Evolutionary conservation across 2,329 filamentous ascomycete genomes (phyloP).

Genomic region (Trichoderma atroviride): DNA sequence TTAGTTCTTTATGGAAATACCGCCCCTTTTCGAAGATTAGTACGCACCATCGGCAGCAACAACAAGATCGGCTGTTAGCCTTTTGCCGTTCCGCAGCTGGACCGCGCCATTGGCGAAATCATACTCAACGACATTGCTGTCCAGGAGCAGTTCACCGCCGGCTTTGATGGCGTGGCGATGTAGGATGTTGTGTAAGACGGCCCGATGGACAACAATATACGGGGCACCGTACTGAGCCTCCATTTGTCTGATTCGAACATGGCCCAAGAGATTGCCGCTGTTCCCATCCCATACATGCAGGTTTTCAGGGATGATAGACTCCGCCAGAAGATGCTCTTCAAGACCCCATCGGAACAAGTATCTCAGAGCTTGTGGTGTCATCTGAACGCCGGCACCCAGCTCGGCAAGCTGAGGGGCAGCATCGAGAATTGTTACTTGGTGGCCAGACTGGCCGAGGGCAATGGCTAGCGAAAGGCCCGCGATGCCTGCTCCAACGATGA

Average conservation of each 20-base stretch:
- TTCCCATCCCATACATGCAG: slow-evolving; percentile 34
- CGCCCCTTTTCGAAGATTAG: neutral
- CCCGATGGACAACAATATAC: slow-evolving; percentile 43
- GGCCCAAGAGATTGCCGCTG: slow-evolving; percentile 33
- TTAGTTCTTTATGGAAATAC: neutral
- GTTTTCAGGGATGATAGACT: slow-evolving; percentile 30
- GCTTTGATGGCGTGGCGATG: slow-evolving; percentile 34
- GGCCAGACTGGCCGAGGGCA: slow-evolving; percentile 46
- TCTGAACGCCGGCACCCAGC: slow-evolving; percentile 38
- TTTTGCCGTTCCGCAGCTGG: slow-evolving; percentile 31
- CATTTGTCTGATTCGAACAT: slow-evolving; percentile 30
- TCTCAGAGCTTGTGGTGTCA: slow-evolving; percentile 39
- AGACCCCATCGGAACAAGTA: slow-evolving; percentile 39
- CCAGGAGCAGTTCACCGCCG: slow-evolving; percentile 33
- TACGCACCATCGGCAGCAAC: slow-evolving; percentile 42
- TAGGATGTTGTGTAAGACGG: slow-evolving; percentile 40
- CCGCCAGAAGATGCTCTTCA: slow-evolving; percentile 27
- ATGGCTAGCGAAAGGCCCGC: slow-evolving; percentile 41
- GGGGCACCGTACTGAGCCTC: slow-evolving; percentile 35
- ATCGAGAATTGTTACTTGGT: slow-evolving; percentile 55
- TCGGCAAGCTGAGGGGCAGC: slow-evolving; percentile 48
- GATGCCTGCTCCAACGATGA: slow-evolving; percentile 53
- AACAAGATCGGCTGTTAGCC: slow-evolving; percentile 37
- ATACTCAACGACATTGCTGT: slow-evolving; percentile 34
- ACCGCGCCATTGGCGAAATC: slow-evolving; percentile 32